Evolutionary conservation across 345 rosid genomes (phyloP), one percentile per base, ranked within the genome.

Genomic region (Euphorbia peplus): DNA sequence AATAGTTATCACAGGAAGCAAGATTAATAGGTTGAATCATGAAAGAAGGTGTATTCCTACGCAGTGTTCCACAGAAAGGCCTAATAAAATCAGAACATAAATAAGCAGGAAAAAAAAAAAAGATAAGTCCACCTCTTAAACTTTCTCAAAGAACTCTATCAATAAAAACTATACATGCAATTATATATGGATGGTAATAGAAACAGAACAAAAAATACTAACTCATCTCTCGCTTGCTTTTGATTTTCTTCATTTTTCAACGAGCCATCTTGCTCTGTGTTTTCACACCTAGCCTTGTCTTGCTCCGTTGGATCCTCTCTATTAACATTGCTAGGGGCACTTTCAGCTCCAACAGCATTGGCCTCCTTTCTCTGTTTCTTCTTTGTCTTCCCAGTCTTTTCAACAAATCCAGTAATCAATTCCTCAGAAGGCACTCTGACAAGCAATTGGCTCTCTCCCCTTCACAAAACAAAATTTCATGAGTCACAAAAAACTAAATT

Each of bases 181-280:
- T n/a, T 32, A 32, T 32, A 32, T 32, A 32, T 32, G 37, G 4
- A 32, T 32, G 37, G 37, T 32, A 3, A 69, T n/a, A 32, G 65
- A 52, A 3, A 48, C 19, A 37, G 8, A 51, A 41, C 39, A 13
- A 26, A 44, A 44, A 44, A 55, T n/a, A 70, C 74, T 63, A 41
- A 70, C 74, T 42, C 52, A 7, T 70, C 68, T 60, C 61, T 70
- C 24, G 19, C 37, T 18, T 24, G 25, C 50, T 51, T 61, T 35
- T 39, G 41, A 52, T 32, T 21, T 61, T 25, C 51, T 37, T 52
- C 28, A 32, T 16, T 22, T n/a, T 28, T 28, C 21, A 14, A 50
- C 9, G 25, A 56, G 46, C 14, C 15, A 24, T 70, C 74, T 24
- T 62, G 52, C 29, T 3, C 29, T n/a, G 14, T 12, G 9, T n/a